Evolutionary conservation across 2,329 filamentous ascomycete species (phyloP).

Genomic region (Colletotrichum sp.): DNA sequence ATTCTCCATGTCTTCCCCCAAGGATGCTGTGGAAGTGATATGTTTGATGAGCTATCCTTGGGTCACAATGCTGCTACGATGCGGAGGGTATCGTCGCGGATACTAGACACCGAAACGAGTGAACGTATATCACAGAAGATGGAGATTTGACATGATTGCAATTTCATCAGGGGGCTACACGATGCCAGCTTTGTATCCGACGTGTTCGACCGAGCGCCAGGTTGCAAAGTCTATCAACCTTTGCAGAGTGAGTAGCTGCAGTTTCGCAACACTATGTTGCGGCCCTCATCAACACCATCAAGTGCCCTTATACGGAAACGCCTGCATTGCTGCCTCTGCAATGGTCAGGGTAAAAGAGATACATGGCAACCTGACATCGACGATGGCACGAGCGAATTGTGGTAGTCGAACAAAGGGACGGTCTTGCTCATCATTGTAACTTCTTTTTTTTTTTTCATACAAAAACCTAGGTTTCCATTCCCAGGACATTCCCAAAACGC

Average conservation of each 20-base stretch:
- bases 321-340: not conserved
- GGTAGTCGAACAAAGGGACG: not conserved
- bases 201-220: not conserved
- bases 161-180: not conserved
- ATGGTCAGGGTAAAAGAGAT: not conserved
- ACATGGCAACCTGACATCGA: not conserved
- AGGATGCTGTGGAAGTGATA: not conserved
- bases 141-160: not conserved
- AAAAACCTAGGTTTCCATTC: not conserved
- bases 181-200: no score
- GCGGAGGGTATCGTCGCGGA: not conserved
- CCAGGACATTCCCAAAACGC: not conserved
- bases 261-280: not conserved
- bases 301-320: not conserved
- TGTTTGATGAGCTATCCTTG: not conserved
- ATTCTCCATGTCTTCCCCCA: not conserved
- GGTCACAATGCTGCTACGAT: not conserved
- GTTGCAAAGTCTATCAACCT: not conserved
- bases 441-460: not conserved
- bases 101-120: not conserved
- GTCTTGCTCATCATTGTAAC: not conserved
- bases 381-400: not conserved
- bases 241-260: not conserved
- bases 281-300: not conserved
- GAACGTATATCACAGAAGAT: not conserved